phyloP scores from a whole-genome alignment of 164 flowering plant species.

The Umbellularia californica region DNA sequence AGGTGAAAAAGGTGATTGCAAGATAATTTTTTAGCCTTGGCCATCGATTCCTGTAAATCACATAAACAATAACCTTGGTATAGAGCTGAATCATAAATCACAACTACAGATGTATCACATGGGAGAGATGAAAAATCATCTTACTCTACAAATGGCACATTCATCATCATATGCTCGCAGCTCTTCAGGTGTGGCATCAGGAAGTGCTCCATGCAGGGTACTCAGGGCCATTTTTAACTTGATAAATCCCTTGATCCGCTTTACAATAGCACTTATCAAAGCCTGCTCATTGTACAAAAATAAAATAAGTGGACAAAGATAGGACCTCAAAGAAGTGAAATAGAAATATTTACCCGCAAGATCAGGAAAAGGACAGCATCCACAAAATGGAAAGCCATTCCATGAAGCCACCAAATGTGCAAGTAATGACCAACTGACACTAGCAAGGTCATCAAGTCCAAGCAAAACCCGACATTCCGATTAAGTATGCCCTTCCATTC shows the following conservation, averaged over 20 bases:
- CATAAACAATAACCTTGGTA: not conserved
- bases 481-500: constrained; percentile 83
- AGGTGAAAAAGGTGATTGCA: constrained; percentile 98
- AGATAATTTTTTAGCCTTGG: constrained; percentile 82
- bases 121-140: constrained; percentile 8
- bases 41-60: constrained; percentile 88
- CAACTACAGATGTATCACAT: constrained; percentile 1
- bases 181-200: constrained; percentile 91
- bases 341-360: constrained; percentile 56
- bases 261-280: constrained; percentile 66
- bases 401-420: constrained; percentile 97
- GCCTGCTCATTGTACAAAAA: constrained; percentile 48
- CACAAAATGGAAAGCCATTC: constrained; percentile 90
- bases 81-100: not conserved
- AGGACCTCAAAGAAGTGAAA: constrained; percentile 1
- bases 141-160: constrained; percentile 96
- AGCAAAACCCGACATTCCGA: constrained; percentile 72
- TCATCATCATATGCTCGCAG: constrained; percentile 86
- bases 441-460: constrained; percentile 81
- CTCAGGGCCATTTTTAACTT: constrained; percentile 68
- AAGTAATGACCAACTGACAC: constrained; percentile 90
- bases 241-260: constrained; percentile 72
- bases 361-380: constrained; percentile 89
- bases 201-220: constrained; percentile 90
- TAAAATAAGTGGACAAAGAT: constrained; percentile 1